These are phyloP conservation scores for Backusella macrospora DNA, from an alignment of 192 early-diverging fungal species.

Conservation along the genomic window DNA sequence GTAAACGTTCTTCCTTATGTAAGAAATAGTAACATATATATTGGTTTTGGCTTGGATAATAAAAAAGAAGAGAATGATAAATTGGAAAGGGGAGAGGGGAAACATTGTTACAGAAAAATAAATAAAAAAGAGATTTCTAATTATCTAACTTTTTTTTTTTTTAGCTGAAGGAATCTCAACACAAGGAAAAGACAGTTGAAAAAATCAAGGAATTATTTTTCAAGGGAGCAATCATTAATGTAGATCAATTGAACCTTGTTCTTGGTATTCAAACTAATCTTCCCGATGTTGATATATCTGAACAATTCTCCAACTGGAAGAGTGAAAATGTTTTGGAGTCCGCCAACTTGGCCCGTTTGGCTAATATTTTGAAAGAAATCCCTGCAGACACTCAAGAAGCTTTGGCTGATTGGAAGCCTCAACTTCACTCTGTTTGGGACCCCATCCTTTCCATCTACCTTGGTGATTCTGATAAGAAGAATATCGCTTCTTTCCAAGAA, in stretches of 20 bases:
- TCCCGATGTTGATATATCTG: conserved; percentile 34
- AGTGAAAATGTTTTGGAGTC: conserved; percentile 33
- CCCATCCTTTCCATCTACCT: conserved; percentile 65
- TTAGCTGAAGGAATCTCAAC: conserved; percentile 17
- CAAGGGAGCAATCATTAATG: conserved; percentile 47
- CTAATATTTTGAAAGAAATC: conserved; percentile 37
- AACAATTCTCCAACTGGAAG: conserved; percentile 38
- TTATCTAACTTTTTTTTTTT: background rate
- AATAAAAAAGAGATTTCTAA: background rate
- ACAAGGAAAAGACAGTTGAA: conserved; percentile 42
- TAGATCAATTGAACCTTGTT: conserved; percentile 57
- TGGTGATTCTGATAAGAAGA: conserved; percentile 34
- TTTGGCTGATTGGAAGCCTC: conserved; percentile 67
- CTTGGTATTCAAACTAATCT: conserved; percentile 46
- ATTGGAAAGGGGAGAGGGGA: background rate
- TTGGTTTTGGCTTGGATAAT: background rate
- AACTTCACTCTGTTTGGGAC: conserved; percentile 84
- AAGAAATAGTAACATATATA: conserved; percentile 24
- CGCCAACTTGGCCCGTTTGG: conserved; percentile 37
- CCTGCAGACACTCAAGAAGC: conserved; percentile 43
- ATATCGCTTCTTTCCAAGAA: conserved; percentile 62
- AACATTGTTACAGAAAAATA: background rate
- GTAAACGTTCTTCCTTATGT: conserved; percentile 55
- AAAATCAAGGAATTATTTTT: conserved; percentile 47
- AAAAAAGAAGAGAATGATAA: background rate